These are phyloP conservation scores for Colletotrichum cereale DNA, from an alignment of 2,329 filamentous ascomycete genomes.

Conservation along the genomic window DNA sequence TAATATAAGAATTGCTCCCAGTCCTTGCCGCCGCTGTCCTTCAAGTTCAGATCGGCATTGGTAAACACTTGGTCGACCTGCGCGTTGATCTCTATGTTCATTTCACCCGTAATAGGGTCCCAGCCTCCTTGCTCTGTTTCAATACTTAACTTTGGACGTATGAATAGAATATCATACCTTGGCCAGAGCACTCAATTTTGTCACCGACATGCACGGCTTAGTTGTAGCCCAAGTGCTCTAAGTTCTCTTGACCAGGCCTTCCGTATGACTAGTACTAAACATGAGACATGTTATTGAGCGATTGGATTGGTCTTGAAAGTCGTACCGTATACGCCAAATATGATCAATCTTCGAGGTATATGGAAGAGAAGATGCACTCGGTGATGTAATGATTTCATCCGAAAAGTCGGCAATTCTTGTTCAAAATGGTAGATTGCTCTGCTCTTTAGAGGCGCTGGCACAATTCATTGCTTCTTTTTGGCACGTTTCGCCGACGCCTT, in stretches of 20 bases:
- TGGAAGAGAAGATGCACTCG: not conserved
- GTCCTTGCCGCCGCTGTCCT: conserved; percentile 65
- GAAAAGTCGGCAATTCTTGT: not conserved
- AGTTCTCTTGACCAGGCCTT: conserved; percentile 48
- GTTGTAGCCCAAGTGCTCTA: conserved; percentile 54
- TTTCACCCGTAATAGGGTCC: conserved; percentile 45
- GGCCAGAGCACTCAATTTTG: conserved; percentile 60
- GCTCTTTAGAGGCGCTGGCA: not conserved
- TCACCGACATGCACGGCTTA: conserved; percentile 64
- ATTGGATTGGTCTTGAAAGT: not conserved
- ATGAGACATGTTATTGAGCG: conserved; percentile 45
- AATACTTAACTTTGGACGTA: not conserved
- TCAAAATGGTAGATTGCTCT: too few relatives aligned
- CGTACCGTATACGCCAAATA: not conserved
- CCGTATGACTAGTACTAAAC: conserved; percentile 51
- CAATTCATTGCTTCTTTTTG: not conserved
- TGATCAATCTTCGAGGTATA: not conserved
- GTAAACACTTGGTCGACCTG: conserved; percentile 66
- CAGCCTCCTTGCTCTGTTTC: conserved; percentile 47
- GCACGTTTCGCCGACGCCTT: not conserved
- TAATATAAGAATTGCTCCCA: conserved; percentile 68
- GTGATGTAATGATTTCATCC: not conserved
- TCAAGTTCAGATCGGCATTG: conserved; percentile 66
- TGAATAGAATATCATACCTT: conserved; percentile 50
- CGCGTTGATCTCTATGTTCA: conserved; percentile 53